Percentiles rank a stretch among this genome's conserved stretches.
Conservation (phyloP, 495 filamentous ascomycete genomes). For the Penicillium lividum region DNA sequence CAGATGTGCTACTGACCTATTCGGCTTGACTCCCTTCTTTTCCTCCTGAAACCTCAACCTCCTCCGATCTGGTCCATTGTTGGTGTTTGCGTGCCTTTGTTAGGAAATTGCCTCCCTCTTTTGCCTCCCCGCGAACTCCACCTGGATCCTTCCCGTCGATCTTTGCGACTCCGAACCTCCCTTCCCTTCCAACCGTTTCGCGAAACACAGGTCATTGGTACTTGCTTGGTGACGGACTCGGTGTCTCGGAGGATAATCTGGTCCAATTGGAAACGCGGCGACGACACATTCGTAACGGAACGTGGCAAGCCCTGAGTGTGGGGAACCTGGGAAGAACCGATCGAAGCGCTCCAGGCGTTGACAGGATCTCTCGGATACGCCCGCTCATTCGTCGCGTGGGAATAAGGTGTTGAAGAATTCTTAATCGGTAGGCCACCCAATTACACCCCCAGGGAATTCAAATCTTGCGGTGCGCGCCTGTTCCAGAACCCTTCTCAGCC, state of each 20-base stretch:
- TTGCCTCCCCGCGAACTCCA: constrained; percentile 3
- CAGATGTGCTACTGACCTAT: constrained; percentile 14
- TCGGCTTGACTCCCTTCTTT: neutral
- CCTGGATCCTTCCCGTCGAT: constrained; percentile 7
- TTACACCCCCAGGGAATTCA: neutral
- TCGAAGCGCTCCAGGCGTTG: constrained; percentile 17
- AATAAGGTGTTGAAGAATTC: constrained; percentile 9
- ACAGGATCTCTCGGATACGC: constrained; percentile 9
- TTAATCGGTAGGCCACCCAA: constrained; percentile 11
- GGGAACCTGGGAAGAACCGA: constrained; percentile 21
- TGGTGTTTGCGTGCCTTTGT: neutral
- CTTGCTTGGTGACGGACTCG: constrained; percentile 16
- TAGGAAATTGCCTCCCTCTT: neutral
- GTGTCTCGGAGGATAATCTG: constrained; percentile 30
- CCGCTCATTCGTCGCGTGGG: constrained; percentile 14
- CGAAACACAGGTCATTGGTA: neutral
- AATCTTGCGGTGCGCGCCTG: neutral
- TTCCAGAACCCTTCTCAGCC: neutral
- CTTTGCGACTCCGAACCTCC: constrained; percentile 3
- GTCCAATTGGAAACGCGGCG: constrained; percentile 30
- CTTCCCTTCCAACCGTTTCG: neutral
- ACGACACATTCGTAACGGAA: constrained; percentile 25
- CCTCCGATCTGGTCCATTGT: neutral
- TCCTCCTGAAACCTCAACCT: neutral
- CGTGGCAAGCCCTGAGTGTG: constrained; percentile 25